Evolutionary conservation across 2,329 filamentous ascomycete species (phyloP), one percentile per base, ranked within the genome.

Genomic region (Thielaviopsis euricoi): DNA sequence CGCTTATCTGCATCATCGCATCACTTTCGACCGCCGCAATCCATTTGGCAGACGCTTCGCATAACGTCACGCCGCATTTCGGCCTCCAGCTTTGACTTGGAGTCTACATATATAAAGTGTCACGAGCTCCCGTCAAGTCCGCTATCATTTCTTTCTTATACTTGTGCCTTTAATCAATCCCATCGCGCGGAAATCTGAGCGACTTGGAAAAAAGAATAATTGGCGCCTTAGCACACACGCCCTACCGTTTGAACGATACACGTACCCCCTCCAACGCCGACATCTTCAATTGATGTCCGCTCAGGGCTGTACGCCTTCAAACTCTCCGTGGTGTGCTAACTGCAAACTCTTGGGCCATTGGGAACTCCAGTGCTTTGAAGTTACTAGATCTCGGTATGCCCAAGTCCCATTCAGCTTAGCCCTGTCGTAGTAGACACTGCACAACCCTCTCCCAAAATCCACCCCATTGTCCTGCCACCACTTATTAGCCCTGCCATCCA

Each of bases 381-480:
- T 17, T 13, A 55, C 53, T 17, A 55, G 37, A 55, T 55, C 43
- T 29, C 53, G 53, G 37, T 55, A 55, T 40, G 53, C 15, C 37
- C 37, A 25, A 26, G n/a, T 52, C n/a, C 51, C 22, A 9, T 26
- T 33, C 29, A 19, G 25, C 23, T 52, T 23, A 56, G 55, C 48
- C 55, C 46, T 50, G 48, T 51, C 55, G 23, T 33, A 33, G 29
- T 33, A 33, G 7, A 33, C 29, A 33, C 7, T 33, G 29, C 29
- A 33, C 29, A 33, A 43, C 37, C 37, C 33, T 52, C 51, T 23
- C 21, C 26, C n/a, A 25, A 19, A n/a, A 26, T n/a, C 53, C 25
- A 25, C 53, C 53, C 17, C n/a, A 10, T 33, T 10, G 49, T 52
- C 25, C 17, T 33, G 25, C 25, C 15, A 25, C 37, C 26, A 40